phyloP scores from a whole-genome alignment of 1,284 basidiomycete species.

The Ceratobasidium sp. region DNA sequence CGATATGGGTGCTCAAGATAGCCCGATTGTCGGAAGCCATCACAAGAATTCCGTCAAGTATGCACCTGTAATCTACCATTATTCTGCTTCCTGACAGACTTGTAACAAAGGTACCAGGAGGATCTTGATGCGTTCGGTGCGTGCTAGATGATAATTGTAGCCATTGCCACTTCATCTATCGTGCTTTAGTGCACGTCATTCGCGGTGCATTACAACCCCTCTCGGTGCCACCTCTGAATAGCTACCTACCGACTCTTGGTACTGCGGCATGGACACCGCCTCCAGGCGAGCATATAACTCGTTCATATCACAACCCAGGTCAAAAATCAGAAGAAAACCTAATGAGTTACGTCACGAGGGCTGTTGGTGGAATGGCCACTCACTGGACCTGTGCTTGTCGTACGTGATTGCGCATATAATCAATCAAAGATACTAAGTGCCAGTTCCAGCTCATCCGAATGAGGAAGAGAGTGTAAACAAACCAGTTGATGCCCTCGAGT shows the following conservation, averaged over 20 bases:
- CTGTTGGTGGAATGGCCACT: conserved; percentile 39
- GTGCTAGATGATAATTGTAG: neutral
- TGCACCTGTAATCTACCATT: neutral
- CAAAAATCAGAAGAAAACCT: conserved; percentile 23
- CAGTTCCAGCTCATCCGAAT: conserved; percentile 12
- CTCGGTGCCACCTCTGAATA: conserved; percentile 14
- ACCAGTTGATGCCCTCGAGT: neutral
- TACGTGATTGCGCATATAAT: neutral
- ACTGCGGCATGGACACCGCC: neutral
- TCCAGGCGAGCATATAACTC: neutral
- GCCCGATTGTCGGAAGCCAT: neutral
- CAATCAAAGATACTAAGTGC: neutral
- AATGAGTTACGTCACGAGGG: neutral
- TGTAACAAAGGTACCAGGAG: neutral
- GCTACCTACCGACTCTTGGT: neutral
- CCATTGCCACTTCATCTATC: neutral
- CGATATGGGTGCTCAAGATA: conserved; percentile 23
- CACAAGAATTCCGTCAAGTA: conserved; percentile 26
- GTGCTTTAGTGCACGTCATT: conserved; percentile 6
- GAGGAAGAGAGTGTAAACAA: neutral
- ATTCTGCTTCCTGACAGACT: neutral
- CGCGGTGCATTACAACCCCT: conserved; percentile 17
- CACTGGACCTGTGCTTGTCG: conserved; percentile 37
- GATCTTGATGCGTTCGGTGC: conserved; percentile 27
- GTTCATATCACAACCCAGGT: conserved; percentile 12